Percentiles rank a stretch among this genome's conserved stretches.
Evolutionary conservation across 148 eudicot species (phyloP).

Genomic region (Linanthus parryae): DNA sequence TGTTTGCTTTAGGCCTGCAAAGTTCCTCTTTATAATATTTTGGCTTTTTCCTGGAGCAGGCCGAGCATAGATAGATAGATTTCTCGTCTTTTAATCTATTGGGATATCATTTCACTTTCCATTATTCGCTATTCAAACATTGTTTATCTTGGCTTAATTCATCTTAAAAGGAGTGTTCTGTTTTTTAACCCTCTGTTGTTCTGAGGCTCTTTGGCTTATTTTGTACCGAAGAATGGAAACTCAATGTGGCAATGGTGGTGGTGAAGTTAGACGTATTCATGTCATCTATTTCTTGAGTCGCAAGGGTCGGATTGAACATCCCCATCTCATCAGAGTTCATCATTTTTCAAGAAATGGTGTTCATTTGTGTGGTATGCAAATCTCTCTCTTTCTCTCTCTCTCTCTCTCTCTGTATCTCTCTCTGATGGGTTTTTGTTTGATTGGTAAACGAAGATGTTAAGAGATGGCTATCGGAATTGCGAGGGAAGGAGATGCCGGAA

Average conservation of each 20-base stretch:
- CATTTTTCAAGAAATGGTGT: conserved; percentile 45
- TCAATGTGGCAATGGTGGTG: conserved; percentile 8
- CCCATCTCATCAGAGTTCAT: conserved; percentile 54
- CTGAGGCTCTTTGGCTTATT: background rate
- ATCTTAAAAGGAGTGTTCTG: background rate
- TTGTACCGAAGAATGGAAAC: conserved; percentile 32
- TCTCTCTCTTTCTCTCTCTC: background rate
- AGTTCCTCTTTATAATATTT: background rate
- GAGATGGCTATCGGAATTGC: conserved; percentile 54
- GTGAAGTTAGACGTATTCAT: conserved; percentile 42
- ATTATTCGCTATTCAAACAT: conserved; percentile 4
- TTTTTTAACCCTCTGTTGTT: too few relatives aligned
- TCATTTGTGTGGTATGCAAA: conserved; percentile 27
- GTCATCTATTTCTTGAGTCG: conserved; percentile 47
- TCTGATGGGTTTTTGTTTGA: background rate
- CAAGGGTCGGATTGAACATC: conserved; percentile 44
- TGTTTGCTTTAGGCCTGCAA: conserved; percentile 3
- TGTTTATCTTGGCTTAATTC: background rate
- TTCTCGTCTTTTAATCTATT: background rate
- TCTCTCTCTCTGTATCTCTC: too few relatives aligned
- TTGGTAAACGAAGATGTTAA: conserved; percentile 29
- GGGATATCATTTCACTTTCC: conserved; percentile 5
- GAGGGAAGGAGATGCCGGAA: conserved; percentile 55
- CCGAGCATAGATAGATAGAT: background rate
- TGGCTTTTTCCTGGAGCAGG: background rate